Conservation (phyloP, 805 yeast species). For the Cyberlindnera subsufficiens region DNA sequence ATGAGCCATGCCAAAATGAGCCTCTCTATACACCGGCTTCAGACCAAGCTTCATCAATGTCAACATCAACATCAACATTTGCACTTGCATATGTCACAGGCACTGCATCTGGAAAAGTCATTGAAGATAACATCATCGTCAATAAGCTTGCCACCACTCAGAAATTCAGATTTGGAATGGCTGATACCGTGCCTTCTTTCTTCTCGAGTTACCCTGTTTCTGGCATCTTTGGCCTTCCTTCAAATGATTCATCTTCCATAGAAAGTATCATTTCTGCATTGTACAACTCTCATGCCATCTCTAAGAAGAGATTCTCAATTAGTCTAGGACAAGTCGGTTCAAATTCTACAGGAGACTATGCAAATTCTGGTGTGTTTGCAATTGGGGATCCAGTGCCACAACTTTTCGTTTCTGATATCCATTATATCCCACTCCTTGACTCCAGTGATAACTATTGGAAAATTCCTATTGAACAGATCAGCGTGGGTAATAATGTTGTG, state of each 20-base stretch:
- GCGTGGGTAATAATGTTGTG: constrained; percentile 28
- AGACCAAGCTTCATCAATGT: constrained; percentile 5
- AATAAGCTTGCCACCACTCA: constrained; percentile 28
- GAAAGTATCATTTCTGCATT: constrained; percentile 38
- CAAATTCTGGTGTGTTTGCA: constrained; percentile 35
- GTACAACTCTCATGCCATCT: constrained; percentile 28
- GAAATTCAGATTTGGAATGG: constrained; percentile 48
- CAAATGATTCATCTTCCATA: constrained; percentile 30
- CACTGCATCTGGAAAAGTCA: constrained; percentile 43
- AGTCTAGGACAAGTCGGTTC: constrained; percentile 31
- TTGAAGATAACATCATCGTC: constrained; percentile 29
- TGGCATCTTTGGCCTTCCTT: constrained; percentile 58
- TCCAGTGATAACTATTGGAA: constrained; percentile 45
- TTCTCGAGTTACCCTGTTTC: constrained; percentile 47
- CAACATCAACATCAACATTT: constrained; percentile 31
- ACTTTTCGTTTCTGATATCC: constrained; percentile 35
- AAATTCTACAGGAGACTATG: constrained; percentile 15
- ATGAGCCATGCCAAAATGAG: constrained; percentile 34
- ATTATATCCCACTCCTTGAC: constrained; percentile 32
- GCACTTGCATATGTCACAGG: constrained; percentile 49
- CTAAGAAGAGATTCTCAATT: constrained; percentile 36
- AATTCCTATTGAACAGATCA: constrained; percentile 33
- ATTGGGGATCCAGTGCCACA: constrained; percentile 35
- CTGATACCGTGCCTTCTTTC: constrained; percentile 44
- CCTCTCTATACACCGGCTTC: constrained; percentile 24